Evolutionary conservation across 2,329 filamentous ascomycete genomes (phyloP), one percentile per base, ranked within the genome.

Genomic region (Ophiocordyceps sinensis): DNA sequence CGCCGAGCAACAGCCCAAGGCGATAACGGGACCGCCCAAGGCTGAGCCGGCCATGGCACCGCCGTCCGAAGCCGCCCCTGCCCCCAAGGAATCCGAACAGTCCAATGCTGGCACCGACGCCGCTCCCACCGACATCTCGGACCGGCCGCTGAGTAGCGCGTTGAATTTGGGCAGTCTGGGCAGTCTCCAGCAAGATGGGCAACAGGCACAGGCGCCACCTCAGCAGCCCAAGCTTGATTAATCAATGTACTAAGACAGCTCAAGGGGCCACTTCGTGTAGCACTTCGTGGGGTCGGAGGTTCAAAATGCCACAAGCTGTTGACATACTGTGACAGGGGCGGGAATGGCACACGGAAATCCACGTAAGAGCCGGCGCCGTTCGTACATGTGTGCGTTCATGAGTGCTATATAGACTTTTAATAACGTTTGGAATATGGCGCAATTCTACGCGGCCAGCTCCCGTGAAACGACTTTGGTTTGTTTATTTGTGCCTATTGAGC

Each of bases 121-220:
- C 19, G 19, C 36, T 21, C 17, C 51, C 1, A 59, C 68, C 43
- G 55, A 68, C 44, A 44, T 68, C 9, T 62, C 57, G 28, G 63
- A 61, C 9, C 43, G 69, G 43, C 58, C 53, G 7, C 53, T 71
- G 38, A 64, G 56, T 48, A 70, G 62, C 43, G 51, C 58, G 37
- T 51, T 71, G 35, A 57, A 65, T 39, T 53, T 72, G 11, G 68
- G 68, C 28, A 51, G 70, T 38, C 49, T 38, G 19, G n/a, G n/a
- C n/a, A n/a, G n/a, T n/a, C n/a, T n/a, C n/a, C n/a, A n/a, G n/a
- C 15, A 37, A 17, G 12, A 3, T 14, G 32, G 32, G 14, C 32
- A 35, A 10, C 5, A 35, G n/a, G 9, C n/a, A 10, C 5, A 35
- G n/a, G 9, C n/a, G 3, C 7, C 14, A 10, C 14, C 13, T 35